Evolutionary conservation across 1,139 yeast species (phyloP), one percentile per base, ranked within the genome.

Genomic region (Sugiyamaella novakii): DNA sequence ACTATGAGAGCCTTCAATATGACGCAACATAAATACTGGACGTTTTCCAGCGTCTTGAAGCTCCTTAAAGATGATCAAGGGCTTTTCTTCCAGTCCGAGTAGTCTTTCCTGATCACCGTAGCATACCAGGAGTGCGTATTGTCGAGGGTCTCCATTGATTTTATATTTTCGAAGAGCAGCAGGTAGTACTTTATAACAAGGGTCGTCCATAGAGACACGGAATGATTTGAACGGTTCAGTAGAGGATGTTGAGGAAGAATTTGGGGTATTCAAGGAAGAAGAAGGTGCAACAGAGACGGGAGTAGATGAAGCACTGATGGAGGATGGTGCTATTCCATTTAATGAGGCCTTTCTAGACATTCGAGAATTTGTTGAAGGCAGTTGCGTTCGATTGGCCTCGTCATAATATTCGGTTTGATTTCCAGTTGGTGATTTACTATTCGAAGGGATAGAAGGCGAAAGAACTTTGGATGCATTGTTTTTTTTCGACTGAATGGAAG

Each of bases 21-120:
- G 95, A 56, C 98, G 72, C 48, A 91, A 76, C 97, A 91, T 91
- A 52, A 91, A 89, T 1, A 95, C 88, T 0, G 98, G 98, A 61
- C 86, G 88, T 58, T 85, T 78, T 1, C 97, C 97, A 53, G 83
- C 78, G 56, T 87, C 96, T 63, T 83, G 92, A 41, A 92, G 72
- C 62, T 86, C 96, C 65, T 88, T 87, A 65, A 88, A 88, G n/a
- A 91, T 83, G 25, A 80, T 75, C 12, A 91, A 92, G 0, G 98
- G 98, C 64, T 83, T 86, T 62, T 92, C 98, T 29, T 87, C 87
- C 56, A 87, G 73, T 41, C 87, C 88, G 43, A 92, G 70, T 14
- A 89, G 81, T 19, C 98, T 73, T 62, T 92, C 98, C n/a, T 43
- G 47, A 64, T 89, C 96, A 15, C 94, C 96, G 65, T 88, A 89